phyloP scores from a whole-genome alignment of 2,329 filamentous ascomycete species.

The Pseudogymnoascus sp. region DNA sequence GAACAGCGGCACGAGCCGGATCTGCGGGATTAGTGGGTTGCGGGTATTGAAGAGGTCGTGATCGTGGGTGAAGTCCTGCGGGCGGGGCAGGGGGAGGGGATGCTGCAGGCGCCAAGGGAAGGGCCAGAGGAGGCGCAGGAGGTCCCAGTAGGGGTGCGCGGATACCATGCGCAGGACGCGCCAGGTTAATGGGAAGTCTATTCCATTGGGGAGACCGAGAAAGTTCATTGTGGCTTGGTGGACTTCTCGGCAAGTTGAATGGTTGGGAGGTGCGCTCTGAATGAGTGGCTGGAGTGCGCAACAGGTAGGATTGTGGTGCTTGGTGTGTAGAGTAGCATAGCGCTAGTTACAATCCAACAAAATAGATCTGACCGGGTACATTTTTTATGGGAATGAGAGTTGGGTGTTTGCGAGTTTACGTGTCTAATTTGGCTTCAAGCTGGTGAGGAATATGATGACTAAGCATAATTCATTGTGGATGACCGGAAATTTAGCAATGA shows the following conservation, averaged over 20 bases:
- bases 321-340: not conserved
- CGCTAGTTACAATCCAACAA: not conserved
- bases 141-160: not conserved
- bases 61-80: slow-evolving; percentile 43
- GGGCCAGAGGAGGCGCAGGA: not conserved
- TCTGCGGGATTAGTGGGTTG: not conserved
- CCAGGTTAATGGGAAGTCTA: not conserved
- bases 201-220: not conserved
- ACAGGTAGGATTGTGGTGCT: not conserved
- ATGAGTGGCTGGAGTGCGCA: not conserved
- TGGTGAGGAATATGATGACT: not conserved
- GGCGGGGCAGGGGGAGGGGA: slow-evolving; percentile 18
- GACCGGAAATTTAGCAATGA: not conserved
- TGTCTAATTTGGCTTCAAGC: not conserved
- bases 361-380: not conserved
- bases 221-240: not conserved
- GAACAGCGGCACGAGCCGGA: slow-evolving; percentile 2
- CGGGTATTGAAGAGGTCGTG: slow-evolving; percentile 28
- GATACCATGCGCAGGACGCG: not conserved
- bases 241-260: not conserved
- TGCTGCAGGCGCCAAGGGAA: slow-evolving; percentile 13
- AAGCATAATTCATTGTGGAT: not conserved
- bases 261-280: not conserved
- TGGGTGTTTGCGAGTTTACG: not conserved
- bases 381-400: not conserved